These are phyloP conservation scores for Triglochin maritima DNA, from an alignment of 106 monocot species.

Conservation along the genomic window DNA sequence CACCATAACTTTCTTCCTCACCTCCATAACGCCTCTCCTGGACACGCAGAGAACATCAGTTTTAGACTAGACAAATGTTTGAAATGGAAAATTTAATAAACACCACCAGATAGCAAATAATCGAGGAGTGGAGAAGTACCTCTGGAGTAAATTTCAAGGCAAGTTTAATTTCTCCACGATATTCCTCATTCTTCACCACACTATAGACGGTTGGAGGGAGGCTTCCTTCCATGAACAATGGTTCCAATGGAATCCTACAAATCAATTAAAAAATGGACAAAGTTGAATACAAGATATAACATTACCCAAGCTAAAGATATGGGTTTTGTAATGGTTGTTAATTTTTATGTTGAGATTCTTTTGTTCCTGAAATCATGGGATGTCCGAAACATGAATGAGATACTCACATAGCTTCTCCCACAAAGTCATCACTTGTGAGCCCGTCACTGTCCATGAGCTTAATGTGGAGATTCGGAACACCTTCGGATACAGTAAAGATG, in stretches of 20 bases:
- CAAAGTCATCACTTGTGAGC: conserved; percentile 19
- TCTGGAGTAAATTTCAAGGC: conserved; percentile 62
- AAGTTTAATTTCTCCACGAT: conserved; percentile 77
- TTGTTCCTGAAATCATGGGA: not conserved
- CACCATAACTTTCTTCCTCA: conserved; percentile 6
- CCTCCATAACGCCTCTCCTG: not conserved
- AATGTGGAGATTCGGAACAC: conserved; percentile 5
- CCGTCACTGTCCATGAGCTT: conserved; percentile 29
- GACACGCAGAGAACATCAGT: too few species aligned
- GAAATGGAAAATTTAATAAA: too few species aligned
- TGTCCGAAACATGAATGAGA: not conserved
- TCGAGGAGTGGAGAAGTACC: conserved; percentile 19
- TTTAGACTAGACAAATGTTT: too few species aligned
- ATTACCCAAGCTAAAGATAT: too few species aligned
- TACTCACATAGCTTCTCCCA: conserved; percentile 24
- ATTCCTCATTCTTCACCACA: conserved; percentile 79
- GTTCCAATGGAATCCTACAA: conserved; percentile 57
- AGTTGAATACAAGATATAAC: not conserved
- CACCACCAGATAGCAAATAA: too few species aligned
- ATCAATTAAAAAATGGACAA: not conserved
- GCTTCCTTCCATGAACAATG: conserved; percentile 59
- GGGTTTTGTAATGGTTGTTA: too few species aligned
- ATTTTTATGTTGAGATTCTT: too few species aligned
- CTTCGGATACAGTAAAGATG: conserved; percentile 14
- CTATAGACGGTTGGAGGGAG: conserved; percentile 61